Base-by-base conservation (phyloP, 768 basidiomycete genomes). In the Suillus plorans region DNA sequence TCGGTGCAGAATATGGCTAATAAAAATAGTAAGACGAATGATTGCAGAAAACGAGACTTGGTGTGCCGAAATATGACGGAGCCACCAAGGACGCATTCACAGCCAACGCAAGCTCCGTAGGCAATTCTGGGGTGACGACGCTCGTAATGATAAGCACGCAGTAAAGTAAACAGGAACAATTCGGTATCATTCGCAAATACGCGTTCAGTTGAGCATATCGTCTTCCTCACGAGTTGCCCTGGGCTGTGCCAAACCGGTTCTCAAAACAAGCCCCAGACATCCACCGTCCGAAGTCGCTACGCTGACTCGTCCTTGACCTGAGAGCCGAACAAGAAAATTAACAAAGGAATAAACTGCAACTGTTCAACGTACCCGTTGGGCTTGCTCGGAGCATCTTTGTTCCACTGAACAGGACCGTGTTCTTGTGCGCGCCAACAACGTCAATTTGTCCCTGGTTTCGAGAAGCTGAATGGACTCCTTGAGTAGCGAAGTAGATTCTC, bases 1-100 rank as follows among this genome's bases (percentile, higher is more conserved):
- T 99, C 97, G 20, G 97, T 99, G 74, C 97, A 99, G 80, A 96
- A 99, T 65, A 99, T 99, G 8, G 97, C 97, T 97, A 67, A 20
- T 22, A 64, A 62, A 28, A 12, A 28, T 36, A 13, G n/a, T 60
- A 68, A 44, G 70, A 63, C 16, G 13, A 1, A 12, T 18, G 37
- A 20, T 12, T 18, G 58, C 3, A 16, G n/a, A 34, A 28, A 39
- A 61, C 18, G 20, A 18, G 9, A 41, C 25, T 9, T 1, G 13
- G 81, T 90, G 20, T 68, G 96, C 95, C 90, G 74, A 82, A 95
- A 77, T 97, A 99, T 52, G 93, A 94, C 49, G 99, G 77, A 0
- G 97, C 95, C 22, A 97, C 94, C 20, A 99, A 81, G 1, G 92
- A 94, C 1, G 94, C 93, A 69, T 99, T 99, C 65, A 99, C 97